phyloP scores from a whole-genome alignment of 495 filamentous ascomycete species.

The Poronia punctata region DNA sequence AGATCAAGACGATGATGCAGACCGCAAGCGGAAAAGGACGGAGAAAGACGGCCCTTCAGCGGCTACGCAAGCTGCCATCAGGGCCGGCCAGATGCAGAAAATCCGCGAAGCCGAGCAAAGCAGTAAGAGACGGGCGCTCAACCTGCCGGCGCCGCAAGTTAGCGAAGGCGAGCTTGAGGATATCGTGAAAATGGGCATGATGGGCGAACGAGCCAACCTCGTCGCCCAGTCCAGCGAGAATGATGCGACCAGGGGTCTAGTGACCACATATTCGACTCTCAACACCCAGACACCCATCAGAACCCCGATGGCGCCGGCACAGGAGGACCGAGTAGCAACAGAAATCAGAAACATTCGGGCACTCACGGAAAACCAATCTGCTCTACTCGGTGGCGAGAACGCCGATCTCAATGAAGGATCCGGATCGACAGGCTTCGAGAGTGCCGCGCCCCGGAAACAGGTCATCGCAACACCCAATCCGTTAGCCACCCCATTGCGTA shows the following conservation, averaged over 20 bases:
- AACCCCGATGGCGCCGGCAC: conserved; percentile 81
- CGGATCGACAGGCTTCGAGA: conserved; percentile 82
- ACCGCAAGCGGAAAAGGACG: conserved; percentile 76
- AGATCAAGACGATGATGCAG: conserved; percentile 74
- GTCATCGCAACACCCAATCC: conserved; percentile 87
- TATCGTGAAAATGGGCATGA: conserved; percentile 98
- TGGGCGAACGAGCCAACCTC: conserved; percentile 78
- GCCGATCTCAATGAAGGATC: conserved; percentile 76
- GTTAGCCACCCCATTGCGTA: conserved; percentile 81
- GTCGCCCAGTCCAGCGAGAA: conserved; percentile 74
- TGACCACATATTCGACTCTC: conserved; percentile 76
- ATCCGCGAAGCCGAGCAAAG: conserved; percentile 94
- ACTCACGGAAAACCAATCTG: conserved; percentile 92
- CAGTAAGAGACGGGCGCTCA: conserved; percentile 76
- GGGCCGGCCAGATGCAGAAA: conserved; percentile 92
- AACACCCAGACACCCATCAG: conserved; percentile 81
- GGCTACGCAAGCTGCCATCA: conserved; percentile 78
- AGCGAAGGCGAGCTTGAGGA: conserved; percentile 89
- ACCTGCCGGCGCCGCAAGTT: conserved; percentile 83
- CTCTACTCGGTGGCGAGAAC: conserved; percentile 88
- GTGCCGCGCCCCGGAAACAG: conserved; percentile 73
- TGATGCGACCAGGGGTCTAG: conserved; percentile 73
- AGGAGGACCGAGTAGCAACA: conserved; percentile 92
- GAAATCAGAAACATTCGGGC: conserved; percentile 93
- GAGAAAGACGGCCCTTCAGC: conserved; percentile 74